A percentile compares a stretch with the other conserved stretches of the same genome.
These are phyloP conservation scores for Spizellomyces punctatus DNA, from an alignment of 192 early-diverging fungal species.

Conservation along the genomic window DNA sequence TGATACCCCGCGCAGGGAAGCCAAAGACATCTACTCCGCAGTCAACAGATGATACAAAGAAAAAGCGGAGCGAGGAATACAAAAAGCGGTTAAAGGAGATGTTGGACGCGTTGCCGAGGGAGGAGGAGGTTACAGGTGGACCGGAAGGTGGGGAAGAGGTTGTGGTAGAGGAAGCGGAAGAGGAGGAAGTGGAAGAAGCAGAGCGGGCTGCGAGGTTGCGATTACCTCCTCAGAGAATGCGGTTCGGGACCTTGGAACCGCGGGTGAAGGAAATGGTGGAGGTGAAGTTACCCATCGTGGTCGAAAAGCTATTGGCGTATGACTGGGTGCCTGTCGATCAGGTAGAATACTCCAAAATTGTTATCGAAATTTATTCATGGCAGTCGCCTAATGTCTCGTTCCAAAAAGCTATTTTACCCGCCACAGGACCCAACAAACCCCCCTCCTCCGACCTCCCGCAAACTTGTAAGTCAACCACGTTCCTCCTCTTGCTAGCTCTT, in stretches of 20 bases:
- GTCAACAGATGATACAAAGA: constrained; percentile 16
- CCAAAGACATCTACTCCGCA: constrained; percentile 21
- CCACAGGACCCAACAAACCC: not conserved
- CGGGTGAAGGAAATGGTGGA: constrained; percentile 19
- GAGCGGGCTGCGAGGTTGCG: not conserved
- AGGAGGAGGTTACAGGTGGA: constrained; percentile 29
- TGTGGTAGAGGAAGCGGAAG: constrained; percentile 34
- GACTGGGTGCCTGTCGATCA: constrained; percentile 50
- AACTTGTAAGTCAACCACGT: constrained; percentile 2
- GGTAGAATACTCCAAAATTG: constrained; percentile 34
- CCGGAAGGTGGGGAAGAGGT: not conserved
- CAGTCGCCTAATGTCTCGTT: not conserved
- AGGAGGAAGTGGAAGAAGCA: constrained; percentile 10
- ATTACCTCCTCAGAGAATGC: constrained; percentile 4
- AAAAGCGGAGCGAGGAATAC: constrained; percentile 46
- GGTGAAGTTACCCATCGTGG: constrained; percentile 36
- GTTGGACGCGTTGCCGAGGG: constrained; percentile 37
- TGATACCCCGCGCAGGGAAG: constrained; percentile 4
- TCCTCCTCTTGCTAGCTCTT: not conserved
- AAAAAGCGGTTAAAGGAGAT: constrained; percentile 49
- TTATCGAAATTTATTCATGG: not conserved
- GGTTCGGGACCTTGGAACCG: constrained; percentile 20
- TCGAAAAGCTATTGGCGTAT: constrained; percentile 42
- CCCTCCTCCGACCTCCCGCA: not conserved
- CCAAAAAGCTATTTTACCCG: not conserved